These are phyloP conservation scores for Naganishia vishniacii DNA, from an alignment of 768 basidiomycete species.

Conservation along the genomic window DNA sequence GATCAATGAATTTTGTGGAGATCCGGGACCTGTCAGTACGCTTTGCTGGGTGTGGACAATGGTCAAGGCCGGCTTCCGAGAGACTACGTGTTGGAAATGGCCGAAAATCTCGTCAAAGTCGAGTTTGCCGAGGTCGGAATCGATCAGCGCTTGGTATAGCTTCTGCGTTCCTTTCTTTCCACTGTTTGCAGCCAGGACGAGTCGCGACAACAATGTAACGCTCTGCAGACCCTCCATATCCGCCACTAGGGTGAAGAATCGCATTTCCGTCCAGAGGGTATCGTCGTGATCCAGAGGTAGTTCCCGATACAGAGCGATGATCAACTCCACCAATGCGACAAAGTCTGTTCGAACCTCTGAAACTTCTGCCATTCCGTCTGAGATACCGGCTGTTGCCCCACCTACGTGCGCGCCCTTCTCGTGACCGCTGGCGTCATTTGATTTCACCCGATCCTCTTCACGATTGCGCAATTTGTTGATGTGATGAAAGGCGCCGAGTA, in stretches of 20 bases:
- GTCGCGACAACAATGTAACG: not conserved
- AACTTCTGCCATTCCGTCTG: not conserved
- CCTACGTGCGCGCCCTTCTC: constrained; percentile 1
- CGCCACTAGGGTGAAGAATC: constrained; percentile 24
- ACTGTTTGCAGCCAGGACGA: constrained; percentile 20
- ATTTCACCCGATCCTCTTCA: constrained; percentile 25
- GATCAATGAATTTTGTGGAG: not conserved
- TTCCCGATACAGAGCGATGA: constrained; percentile 24
- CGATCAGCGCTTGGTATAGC: constrained; percentile 18
- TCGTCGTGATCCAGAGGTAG: constrained; percentile 26
- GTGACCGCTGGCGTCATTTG: constrained; percentile 11
- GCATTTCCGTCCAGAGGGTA: constrained; percentile 24
- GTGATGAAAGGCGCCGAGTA: constrained; percentile 13
- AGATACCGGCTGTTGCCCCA: not conserved
- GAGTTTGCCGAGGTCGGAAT: constrained; percentile 18
- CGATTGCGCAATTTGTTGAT: constrained; percentile 26
- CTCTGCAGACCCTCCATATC: constrained; percentile 12
- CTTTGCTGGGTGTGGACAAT: not conserved
- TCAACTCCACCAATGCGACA: constrained; percentile 20
- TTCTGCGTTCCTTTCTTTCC: constrained; percentile 17
- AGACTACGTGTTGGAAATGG: constrained; percentile 21
- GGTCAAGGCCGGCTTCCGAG: constrained; percentile 13
- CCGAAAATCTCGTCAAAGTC: constrained; percentile 22
- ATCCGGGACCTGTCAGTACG: not conserved
- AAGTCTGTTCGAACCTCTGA: constrained; percentile 21